Evolutionary conservation across 202 grass and related monocot genomes (phyloP).

Genomic region (Zizania palustris): DNA sequence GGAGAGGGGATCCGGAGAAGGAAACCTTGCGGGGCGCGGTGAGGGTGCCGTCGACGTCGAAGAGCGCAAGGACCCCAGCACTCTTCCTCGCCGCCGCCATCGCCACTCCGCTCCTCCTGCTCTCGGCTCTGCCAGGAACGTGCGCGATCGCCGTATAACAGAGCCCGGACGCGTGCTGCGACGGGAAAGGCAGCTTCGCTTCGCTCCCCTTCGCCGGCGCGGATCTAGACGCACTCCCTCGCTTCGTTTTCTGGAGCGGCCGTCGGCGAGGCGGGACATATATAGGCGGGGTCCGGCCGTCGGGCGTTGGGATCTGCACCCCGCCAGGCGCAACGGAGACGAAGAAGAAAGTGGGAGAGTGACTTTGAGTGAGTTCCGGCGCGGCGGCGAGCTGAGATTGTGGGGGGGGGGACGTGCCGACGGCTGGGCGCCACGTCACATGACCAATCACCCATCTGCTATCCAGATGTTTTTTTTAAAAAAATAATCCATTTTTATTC

Average conservation of each 20-base stretch:
- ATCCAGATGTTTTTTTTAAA: not conserved
- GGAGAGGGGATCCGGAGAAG: not conserved
- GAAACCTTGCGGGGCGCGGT: slow-evolving; percentile 77
- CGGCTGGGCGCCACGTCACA: too few relatives aligned
- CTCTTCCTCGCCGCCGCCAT: slow-evolving; percentile 51
- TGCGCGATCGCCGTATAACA: slow-evolving; percentile 3
- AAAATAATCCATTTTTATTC: too few relatives aligned
- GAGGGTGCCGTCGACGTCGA: slow-evolving; percentile 96
- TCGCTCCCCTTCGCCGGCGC: not conserved
- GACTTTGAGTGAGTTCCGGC: not conserved
- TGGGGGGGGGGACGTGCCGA: too few relatives aligned
- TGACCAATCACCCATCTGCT: too few relatives aligned
- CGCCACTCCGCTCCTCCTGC: not conserved
- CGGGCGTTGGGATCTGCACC: slow-evolving; percentile 31
- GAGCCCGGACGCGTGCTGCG: not conserved
- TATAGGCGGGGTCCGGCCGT: not conserved
- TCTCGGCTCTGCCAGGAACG: not conserved
- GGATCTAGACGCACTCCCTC: slow-evolving; percentile 42
- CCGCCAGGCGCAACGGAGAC: not conserved
- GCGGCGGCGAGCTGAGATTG: too few relatives aligned
- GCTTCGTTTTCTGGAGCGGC: not conserved
- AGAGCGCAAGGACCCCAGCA: slow-evolving; percentile 77
- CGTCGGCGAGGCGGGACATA: not conserved
- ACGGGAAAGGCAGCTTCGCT: slow-evolving; percentile 32
- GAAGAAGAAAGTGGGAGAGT: not conserved